Evolutionary conservation across 352 stramenopile genomes (phyloP).

Genomic region (Phytophthora hibernalis): DNA sequence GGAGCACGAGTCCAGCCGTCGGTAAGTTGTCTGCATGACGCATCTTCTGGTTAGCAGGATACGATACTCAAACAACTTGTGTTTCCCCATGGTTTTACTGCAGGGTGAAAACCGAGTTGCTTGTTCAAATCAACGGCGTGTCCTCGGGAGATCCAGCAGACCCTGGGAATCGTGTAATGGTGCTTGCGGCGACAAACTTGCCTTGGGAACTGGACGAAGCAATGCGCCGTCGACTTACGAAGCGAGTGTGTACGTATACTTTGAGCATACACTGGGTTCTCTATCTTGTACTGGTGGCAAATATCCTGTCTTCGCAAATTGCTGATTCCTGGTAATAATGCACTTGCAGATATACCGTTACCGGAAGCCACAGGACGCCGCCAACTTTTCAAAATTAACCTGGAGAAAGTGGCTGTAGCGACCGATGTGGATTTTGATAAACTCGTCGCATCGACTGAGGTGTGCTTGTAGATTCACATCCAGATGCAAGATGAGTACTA

Average conservation of each 20-base stretch:
- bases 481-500: background rate
- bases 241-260: conserved; percentile 90
- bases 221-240: conserved; percentile 95
- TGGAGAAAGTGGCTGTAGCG: conserved; percentile 81
- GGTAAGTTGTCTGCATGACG: conserved; percentile 36
- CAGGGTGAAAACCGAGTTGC: conserved; percentile 97
- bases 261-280: conserved; percentile 67
- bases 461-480: conserved; percentile 10
- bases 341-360: conserved; percentile 56
- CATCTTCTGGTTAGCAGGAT: no score
- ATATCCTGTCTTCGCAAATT: background rate
- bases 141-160: conserved; percentile 48
- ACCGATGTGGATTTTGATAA: conserved; percentile 86
- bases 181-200: conserved; percentile 96
- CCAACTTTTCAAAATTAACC: conserved; percentile 83
- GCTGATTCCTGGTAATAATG: conserved; percentile 1
- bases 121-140: conserved; percentile 98
- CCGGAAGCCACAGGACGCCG: conserved; percentile 58
- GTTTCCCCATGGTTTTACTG: no score
- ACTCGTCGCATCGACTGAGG: conserved; percentile 72
- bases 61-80: background rate
- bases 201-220: conserved; percentile 98
- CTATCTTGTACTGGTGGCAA: background rate
- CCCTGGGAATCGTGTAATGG: conserved; percentile 77
- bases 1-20: conserved; percentile 85